phyloP scores from a whole-genome alignment of 495 filamentous ascomycete genomes.

The Aspergillus biplanus region DNA sequence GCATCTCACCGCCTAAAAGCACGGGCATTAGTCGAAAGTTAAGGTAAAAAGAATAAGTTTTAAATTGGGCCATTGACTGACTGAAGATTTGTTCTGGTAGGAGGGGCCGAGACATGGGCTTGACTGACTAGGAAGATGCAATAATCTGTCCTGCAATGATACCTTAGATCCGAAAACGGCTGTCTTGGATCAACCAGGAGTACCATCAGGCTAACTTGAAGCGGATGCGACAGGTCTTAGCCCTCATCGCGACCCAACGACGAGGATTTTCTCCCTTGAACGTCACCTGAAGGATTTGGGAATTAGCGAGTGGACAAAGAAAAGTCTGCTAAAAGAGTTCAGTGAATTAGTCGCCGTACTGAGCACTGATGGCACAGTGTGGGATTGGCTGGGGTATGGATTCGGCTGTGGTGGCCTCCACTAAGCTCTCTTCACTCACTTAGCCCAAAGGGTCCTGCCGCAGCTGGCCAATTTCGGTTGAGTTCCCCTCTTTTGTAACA shows the following conservation, averaged over 20 bases:
- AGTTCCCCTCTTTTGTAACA: constrained; percentile 14
- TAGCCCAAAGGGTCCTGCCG: constrained; percentile 1
- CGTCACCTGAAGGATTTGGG: neutral
- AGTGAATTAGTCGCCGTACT: neutral
- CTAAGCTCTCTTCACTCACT: neutral
- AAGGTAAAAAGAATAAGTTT: neutral
- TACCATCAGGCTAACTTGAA: neutral
- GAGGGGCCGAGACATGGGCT: neutral
- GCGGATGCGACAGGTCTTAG: constrained; percentile 22
- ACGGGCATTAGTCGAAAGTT: neutral
- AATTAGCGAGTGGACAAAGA: neutral
- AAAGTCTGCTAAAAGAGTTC: neutral
- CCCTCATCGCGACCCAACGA: constrained; percentile 12
- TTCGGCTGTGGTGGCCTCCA: neutral
- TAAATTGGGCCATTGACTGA: neutral
- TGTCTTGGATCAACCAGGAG: neutral
- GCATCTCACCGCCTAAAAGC: neutral
- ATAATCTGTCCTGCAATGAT: constrained; percentile 5
- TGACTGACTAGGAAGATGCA: neutral
- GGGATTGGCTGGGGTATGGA: constrained; percentile 7
- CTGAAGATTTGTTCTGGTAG: neutral
- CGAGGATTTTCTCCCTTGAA: neutral
- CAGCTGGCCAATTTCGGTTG: constrained; percentile 6
- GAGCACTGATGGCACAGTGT: neutral
- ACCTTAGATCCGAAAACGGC: constrained; percentile 9